Percentiles rank a stretch among this genome's conserved stretches.
Conservation (phyloP, 2,329 filamentous ascomycete species). For the Knufia fluminis region DNA sequence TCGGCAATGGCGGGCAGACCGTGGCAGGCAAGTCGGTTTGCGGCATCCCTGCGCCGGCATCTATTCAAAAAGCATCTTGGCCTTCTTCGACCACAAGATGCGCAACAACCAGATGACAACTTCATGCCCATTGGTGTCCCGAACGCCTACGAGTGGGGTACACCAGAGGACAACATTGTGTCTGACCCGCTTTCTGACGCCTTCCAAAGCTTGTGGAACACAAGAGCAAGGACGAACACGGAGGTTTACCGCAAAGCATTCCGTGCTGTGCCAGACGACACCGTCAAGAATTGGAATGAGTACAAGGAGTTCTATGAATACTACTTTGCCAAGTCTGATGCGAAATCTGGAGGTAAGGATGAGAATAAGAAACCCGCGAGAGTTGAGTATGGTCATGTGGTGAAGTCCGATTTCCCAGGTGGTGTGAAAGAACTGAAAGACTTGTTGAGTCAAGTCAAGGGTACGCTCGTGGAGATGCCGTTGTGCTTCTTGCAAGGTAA, state of each 20-base stretch:
- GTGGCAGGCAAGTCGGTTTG: slow-evolving; percentile 72
- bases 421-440: slow-evolving; percentile 67
- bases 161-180: slow-evolving; percentile 41
- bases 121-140: slow-evolving; percentile 48
- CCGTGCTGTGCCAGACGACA: slow-evolving; percentile 53
- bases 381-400: slow-evolving; percentile 80
- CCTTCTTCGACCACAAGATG: slow-evolving; percentile 62
- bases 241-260: slow-evolving; percentile 53
- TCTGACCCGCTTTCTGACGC: slow-evolving; percentile 50
- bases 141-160: slow-evolving; percentile 47
- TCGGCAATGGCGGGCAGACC: slow-evolving; percentile 70
- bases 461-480: slow-evolving; percentile 80
- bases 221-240: slow-evolving; percentile 49
- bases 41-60: slow-evolving; percentile 67
- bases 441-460: slow-evolving; percentile 55
- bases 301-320: slow-evolving; percentile 56
- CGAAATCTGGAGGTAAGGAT: slow-evolving; percentile 35
- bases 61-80: slow-evolving; percentile 89
- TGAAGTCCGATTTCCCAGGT: slow-evolving; percentile 61
- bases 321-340: slow-evolving; percentile 43
- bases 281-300: slow-evolving; percentile 49
- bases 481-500: slow-evolving; percentile 58
- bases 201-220: slow-evolving; percentile 49
- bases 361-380: slow-evolving; percentile 41
- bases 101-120: slow-evolving; percentile 51